These are phyloP conservation scores for Candida taoyuanica DNA, from an alignment of 805 yeast genomes.

Conservation along the genomic window DNA sequence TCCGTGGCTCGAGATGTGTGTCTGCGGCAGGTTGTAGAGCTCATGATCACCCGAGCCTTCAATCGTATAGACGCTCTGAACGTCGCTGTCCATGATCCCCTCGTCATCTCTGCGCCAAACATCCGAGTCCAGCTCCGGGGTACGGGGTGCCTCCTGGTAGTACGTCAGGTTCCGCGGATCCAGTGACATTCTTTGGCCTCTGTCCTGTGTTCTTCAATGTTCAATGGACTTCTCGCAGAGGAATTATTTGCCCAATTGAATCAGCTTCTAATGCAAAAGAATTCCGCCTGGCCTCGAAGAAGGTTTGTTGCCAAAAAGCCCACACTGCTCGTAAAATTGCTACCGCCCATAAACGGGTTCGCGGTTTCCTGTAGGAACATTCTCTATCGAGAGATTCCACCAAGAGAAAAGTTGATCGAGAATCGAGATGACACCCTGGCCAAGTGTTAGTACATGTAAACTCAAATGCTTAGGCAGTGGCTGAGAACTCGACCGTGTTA, in stretches of 20 bases:
- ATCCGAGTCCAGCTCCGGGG: conserved; percentile 16
- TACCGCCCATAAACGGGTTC: background rate
- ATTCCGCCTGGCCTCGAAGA: too few species aligned
- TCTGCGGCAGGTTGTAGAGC: conserved; percentile 11
- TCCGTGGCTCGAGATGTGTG: conserved; percentile 23
- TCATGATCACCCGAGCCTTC: conserved; percentile 1
- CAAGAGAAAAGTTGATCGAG: too few species aligned
- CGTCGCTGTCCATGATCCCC: too few species aligned
- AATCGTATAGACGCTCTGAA: background rate
- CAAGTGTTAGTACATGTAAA: background rate
- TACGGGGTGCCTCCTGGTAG: conserved; percentile 10
- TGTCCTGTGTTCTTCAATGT: background rate
- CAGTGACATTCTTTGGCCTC: conserved; percentile 14
- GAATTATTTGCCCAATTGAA: too few species aligned
- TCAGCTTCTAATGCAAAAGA: too few species aligned
- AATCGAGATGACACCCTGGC: too few species aligned
- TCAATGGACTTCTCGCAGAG: too few species aligned
- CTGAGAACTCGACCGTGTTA: background rate
- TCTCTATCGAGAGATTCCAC: background rate
- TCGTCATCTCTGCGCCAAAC: too few species aligned
- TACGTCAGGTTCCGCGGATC: conserved; percentile 21
- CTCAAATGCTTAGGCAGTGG: background rate
- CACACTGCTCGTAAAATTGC: too few species aligned
- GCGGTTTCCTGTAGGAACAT: too few species aligned
- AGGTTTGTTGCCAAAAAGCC: too few species aligned